Base-by-base conservation (phyloP, 2,329 filamentous ascomycete genomes). In the Claviceps sorghi region DNA sequence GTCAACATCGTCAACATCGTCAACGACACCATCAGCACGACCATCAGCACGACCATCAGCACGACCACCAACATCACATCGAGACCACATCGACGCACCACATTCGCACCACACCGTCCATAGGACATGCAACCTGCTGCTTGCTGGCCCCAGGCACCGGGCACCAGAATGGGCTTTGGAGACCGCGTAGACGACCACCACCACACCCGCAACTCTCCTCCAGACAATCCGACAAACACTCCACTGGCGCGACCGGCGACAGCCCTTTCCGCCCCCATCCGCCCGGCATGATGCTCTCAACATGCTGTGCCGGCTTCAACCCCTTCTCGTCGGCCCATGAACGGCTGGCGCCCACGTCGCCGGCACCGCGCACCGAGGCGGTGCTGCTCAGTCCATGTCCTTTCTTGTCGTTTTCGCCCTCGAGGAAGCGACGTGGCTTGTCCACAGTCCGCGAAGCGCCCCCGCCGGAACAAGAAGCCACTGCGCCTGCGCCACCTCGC, bases 361-460 rank as follows among this genome's bases (percentile, higher is more conserved):
- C 13, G 26, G 4, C 26, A 29, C 15, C 13, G 30, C 40, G 13
- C 15, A 8, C 36, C 36, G 36, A n/a, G 32, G 15, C 8, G 2
- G 29, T 7, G 10, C 36, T 48, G 43, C 43, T n/a, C 44, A 43
- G 4, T 38, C 36, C 4, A n/a, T 38, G 15, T 38, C 36, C 36
- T 6, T n/a, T 17, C 26, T 26, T 5, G 36, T 7, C 44, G 29
- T 38, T n/a, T 36, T 21, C 52, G 29, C 48, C 44, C 9, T 4
- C n/a, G 1, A 41, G 52, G 19, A 43, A 40, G 22, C 43, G 19
- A 3, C 49, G 52, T 10, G 40, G 13, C 30, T 26, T 53, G 30
- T 51, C 44, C 32, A 49, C 49, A 8, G 48, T 53, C 41, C 36
- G 29, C 7, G 52, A 53, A 36, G 38, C 43, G 42, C 43, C 48